A percentile compares a stretch with the other conserved stretches of the same genome.
Evolutionary conservation across 1,139 yeast species (phyloP).

Genomic region (Yamadazyma kanchanaburiensis): DNA sequence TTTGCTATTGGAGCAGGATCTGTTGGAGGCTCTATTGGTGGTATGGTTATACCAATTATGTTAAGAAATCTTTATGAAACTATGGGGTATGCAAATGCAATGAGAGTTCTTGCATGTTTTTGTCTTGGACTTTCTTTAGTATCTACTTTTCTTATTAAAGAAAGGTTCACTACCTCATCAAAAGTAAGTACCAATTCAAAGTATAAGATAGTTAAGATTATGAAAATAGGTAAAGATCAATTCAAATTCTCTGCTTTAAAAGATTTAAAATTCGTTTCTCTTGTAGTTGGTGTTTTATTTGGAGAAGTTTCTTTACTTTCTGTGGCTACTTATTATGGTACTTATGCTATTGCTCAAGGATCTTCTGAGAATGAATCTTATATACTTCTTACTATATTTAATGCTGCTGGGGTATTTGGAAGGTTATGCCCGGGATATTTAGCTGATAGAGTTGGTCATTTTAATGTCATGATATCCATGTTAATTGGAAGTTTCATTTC

Average conservation of each 20-base stretch:
- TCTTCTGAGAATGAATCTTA: slow-evolving; percentile 33
- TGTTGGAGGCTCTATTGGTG: slow-evolving; percentile 65
- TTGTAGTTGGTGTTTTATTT: slow-evolving; percentile 39
- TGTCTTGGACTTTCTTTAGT: slow-evolving; percentile 38
- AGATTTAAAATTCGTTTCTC: slow-evolving; percentile 19
- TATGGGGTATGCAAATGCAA: slow-evolving; percentile 62
- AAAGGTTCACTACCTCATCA: slow-evolving; percentile 23
- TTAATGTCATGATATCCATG: slow-evolving; percentile 39
- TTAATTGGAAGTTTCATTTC: slow-evolving; percentile 26
- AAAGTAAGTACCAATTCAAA: slow-evolving; percentile 7
- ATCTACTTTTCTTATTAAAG: slow-evolving; percentile 44
- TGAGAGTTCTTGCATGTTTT: slow-evolving; percentile 51
- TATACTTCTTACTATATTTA: slow-evolving; percentile 35
- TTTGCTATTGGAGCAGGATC: slow-evolving; percentile 56
- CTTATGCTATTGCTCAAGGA: slow-evolving; percentile 43
- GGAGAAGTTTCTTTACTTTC: slow-evolving; percentile 58
- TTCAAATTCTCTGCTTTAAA: slow-evolving; percentile 9
- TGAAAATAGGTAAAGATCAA: slow-evolving; percentile 1
- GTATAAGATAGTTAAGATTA: not conserved
- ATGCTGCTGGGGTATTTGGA: slow-evolving; percentile 38
- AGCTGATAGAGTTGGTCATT: slow-evolving; percentile 37
- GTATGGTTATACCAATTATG: slow-evolving; percentile 57
- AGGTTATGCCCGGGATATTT: slow-evolving; percentile 35
- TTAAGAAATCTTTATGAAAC: slow-evolving; percentile 48
- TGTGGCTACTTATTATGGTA: slow-evolving; percentile 42